Evolutionary conservation across 2,329 filamentous ascomycete species (phyloP), one percentile per base, ranked within the genome.

Genomic region (Endocalyx cinctus): DNA sequence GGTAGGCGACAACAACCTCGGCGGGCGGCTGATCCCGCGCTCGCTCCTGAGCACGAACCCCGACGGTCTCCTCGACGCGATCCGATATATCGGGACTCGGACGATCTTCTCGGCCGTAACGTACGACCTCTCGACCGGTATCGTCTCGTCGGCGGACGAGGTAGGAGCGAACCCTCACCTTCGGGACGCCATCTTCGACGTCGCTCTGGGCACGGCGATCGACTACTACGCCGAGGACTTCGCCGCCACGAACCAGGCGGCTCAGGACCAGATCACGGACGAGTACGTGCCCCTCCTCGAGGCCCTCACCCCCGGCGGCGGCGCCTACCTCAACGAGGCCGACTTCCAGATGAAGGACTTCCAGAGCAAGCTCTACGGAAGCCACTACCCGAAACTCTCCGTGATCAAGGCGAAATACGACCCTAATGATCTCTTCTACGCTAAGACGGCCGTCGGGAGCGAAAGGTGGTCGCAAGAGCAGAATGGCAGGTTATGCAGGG

Each of bases 361-460:
- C 37, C 42, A 59, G 41, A 27, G 47, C 5, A 39, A 36, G 2
- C 63, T 61, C 35, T 65, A 52, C 40, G 62, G 62, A 3, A 39
- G 30, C 1, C 59, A 62, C 32, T 64, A 65, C 34, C 25, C 32
- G 2, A 37, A 35, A 8, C 40, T 66, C 25, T 12, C 54, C 10
- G 28, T 12, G 0, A 52, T 72, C 16, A 72, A 72, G 55, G 40
- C 54, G 11, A 59, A 51, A 29, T 69, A 63, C 41, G 69, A 69
- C 45, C 48, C 60, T 4, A 17, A 52, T 3, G 46, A 47, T 5
- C 27, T 70, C 3, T 66, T 63, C 20, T 63, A 66, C 29, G 63
- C 59, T 8, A 50, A 47, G 6, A 60, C 57, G 1, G 59, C 51
- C 7, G 64, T 69, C 6, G 67, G 66, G 0, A 64, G 59, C 41